Base-by-base conservation (phyloP, 768 basidiomycete species). In the Russula ochroleuca region DNA sequence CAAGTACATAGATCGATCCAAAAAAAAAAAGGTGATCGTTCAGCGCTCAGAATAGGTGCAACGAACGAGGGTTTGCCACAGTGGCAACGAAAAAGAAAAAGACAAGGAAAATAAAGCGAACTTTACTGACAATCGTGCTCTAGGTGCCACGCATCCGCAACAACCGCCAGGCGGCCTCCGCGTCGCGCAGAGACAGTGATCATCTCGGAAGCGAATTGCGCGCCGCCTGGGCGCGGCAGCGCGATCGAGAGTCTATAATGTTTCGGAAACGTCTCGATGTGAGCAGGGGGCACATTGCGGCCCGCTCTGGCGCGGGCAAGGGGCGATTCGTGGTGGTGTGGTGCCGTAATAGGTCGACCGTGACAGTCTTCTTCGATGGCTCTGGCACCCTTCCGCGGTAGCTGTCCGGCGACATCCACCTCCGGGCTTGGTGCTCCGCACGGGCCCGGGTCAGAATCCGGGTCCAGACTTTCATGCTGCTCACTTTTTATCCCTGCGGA, bases 61-160 rank as follows among this genome's bases (percentile, higher is more conserved):
- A 28, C 28, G 5, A 28, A 28, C 28, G 28, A 2, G 28, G 28
- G 28, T 28, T 28, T 5, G 28, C 28, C 28, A 5, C 28, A 5
- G 28, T 13, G 47, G 13, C 13, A 25, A 21, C 15, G 21, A 7
- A 23, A 7, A n/a, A 38, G n/a, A 43, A 19, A 23, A 10, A 48
- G 2, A 13, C 7, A n/a, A 38, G n/a, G 41, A 19, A 23, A 10
- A 48, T 2, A 13, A n/a, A 17, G 3, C 13, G 23, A 2, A 0
- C 3, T 35, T 10, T 15, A 57, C 64, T 54, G 7, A 65, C 64
- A 65, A 43, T 65, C 61, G 14, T 57, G 55, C 14, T 64, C 62
- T 8, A 65, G 43, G 51, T 65, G 64, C 64, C 64, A 65, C 19
- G 64, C 64, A 35, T 65, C 64, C 37, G 61, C 64, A 21, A 63